Conservation (phyloP, 2,329 filamentous ascomycete species). For the Gaeumannomyces tritici region DNA sequence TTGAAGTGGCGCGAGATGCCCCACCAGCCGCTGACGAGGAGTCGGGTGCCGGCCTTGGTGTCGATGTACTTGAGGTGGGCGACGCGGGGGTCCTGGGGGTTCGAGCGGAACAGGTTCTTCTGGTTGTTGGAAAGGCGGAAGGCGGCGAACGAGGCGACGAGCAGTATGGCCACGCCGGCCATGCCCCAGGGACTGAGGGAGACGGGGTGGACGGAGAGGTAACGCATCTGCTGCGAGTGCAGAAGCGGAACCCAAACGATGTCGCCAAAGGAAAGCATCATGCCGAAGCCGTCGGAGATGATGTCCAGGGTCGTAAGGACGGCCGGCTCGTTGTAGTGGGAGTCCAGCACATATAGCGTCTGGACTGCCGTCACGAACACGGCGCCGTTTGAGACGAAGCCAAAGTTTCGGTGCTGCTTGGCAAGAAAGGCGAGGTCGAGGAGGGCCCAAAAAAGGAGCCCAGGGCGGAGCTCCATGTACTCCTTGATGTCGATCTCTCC, state of each 20-base stretch:
- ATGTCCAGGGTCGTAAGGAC: constrained; percentile 93
- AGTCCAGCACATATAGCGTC: constrained; percentile 73
- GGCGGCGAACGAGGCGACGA: constrained; percentile 71
- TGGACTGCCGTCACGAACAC: constrained; percentile 70
- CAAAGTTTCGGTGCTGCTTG: constrained; percentile 79
- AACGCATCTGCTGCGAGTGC: constrained; percentile 76
- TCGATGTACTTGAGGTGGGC: constrained; percentile 77
- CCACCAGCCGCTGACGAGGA: constrained; percentile 89
- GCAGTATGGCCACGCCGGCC: constrained; percentile 54
- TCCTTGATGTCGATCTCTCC: constrained; percentile 85
- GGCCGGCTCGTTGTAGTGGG: constrained; percentile 76
- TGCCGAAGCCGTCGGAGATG: constrained; percentile 80
- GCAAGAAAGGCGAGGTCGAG: constrained; percentile 76
- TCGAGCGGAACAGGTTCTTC: constrained; percentile 88
- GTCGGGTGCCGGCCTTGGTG: constrained; percentile 70
- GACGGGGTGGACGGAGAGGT: constrained; percentile 73
- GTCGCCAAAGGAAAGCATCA: constrained; percentile 91
- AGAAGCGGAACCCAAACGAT: constrained; percentile 88
- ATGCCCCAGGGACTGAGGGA: constrained; percentile 64
- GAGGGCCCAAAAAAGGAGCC: constrained; percentile 81
- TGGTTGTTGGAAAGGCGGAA: constrained; percentile 92
- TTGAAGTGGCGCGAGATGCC: constrained; percentile 87
- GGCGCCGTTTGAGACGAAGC: constrained; percentile 76
- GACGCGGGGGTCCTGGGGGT: constrained; percentile 72
- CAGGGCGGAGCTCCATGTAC: constrained; percentile 84